Evolutionary conservation across 2,329 filamentous ascomycete species (phyloP).

Genomic region (Pleochaeta shiraiana): DNA sequence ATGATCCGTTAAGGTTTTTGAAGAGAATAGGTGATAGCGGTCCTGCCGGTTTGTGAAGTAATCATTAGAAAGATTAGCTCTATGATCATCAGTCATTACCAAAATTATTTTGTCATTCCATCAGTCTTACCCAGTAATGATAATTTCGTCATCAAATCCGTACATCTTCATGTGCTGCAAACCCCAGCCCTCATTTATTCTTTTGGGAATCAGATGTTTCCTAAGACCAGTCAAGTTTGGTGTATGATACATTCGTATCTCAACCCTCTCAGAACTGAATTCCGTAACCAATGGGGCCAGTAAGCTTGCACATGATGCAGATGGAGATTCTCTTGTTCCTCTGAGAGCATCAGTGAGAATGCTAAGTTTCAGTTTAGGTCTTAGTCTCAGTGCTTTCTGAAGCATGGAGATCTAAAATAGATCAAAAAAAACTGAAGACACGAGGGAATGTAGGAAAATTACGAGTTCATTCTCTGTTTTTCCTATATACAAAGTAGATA

Average conservation of each 20-base stretch:
- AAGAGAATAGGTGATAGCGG: conserved; percentile 78
- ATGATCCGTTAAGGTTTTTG: conserved; percentile 57
- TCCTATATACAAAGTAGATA: conserved; percentile 95
- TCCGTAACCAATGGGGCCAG: conserved; percentile 65
- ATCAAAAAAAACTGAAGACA: conserved; percentile 7
- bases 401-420: conserved; percentile 45
- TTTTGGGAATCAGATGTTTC: conserved; percentile 64
- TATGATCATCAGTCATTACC: conserved; percentile 14
- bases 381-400: conserved; percentile 48
- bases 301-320: conserved; percentile 71
- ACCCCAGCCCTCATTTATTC: conserved; percentile 97
- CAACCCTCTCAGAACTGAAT: conserved; percentile 66
- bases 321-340: conserved; percentile 74
- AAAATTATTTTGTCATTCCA: too few relatives aligned
- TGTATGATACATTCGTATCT: conserved; percentile 95
- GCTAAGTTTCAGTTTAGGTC: conserved; percentile 58
- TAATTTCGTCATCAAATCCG: conserved; percentile 84
- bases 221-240: conserved; percentile 77
- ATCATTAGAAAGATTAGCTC: conserved; percentile 74
- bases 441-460: conserved; percentile 13
- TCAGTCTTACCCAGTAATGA: conserved; percentile 64
- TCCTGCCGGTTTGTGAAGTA: conserved; percentile 97
- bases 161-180: conserved; percentile 99
- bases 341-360: conserved; percentile 82
- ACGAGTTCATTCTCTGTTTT: conserved; percentile 77